Evolutionary conservation across 2,329 filamentous ascomycete genomes (phyloP).

Genomic region (Ascochyta pisi): DNA sequence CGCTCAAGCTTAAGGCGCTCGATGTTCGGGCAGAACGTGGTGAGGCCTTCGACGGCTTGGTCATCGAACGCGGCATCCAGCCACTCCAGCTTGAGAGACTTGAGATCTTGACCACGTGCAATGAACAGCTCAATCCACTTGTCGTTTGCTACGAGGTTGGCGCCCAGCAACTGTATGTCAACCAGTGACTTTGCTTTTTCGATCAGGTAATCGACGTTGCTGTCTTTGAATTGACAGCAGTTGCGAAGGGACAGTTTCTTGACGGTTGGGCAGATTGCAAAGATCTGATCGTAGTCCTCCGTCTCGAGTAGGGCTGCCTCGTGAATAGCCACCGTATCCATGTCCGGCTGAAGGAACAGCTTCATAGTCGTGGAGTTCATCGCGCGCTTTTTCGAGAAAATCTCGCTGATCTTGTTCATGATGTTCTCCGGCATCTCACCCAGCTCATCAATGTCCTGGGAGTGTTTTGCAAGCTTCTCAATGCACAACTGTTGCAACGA

Average conservation of each 20-base stretch:
- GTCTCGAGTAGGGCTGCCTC: conserved; percentile 71
- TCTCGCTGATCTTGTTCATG: conserved; percentile 66
- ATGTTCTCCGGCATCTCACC: conserved; percentile 66
- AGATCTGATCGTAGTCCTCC: conserved; percentile 81
- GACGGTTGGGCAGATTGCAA: conserved; percentile 74
- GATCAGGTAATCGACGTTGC: conserved; percentile 79
- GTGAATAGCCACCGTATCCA: conserved; percentile 64
- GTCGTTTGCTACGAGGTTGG: conserved; percentile 79
- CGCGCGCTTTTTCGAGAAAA: conserved; percentile 68
- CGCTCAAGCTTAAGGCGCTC: conserved; percentile 79
- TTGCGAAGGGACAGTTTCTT: conserved; percentile 78
- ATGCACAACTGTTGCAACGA: conserved; percentile 70
- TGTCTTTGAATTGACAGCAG: conserved; percentile 90
- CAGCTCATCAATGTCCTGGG: conserved; percentile 69
- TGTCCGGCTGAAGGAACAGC: conserved; percentile 60
- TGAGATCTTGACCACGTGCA: conserved; percentile 69
- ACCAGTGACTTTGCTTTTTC: conserved; percentile 73
- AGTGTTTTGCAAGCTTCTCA: conserved; percentile 68
- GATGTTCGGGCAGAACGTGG: conserved; percentile 70
- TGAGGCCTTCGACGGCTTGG: conserved; percentile 68
- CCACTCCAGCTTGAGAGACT: conserved; percentile 78
- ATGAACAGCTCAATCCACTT: conserved; percentile 76
- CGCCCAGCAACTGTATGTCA: conserved; percentile 78
- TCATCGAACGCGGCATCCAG: conserved; percentile 84
- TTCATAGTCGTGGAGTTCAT: conserved; percentile 60